Evolutionary conservation across 495 filamentous ascomycete species (phyloP), one percentile per base, ranked within the genome.

Genomic region (Talaromyces liani): DNA sequence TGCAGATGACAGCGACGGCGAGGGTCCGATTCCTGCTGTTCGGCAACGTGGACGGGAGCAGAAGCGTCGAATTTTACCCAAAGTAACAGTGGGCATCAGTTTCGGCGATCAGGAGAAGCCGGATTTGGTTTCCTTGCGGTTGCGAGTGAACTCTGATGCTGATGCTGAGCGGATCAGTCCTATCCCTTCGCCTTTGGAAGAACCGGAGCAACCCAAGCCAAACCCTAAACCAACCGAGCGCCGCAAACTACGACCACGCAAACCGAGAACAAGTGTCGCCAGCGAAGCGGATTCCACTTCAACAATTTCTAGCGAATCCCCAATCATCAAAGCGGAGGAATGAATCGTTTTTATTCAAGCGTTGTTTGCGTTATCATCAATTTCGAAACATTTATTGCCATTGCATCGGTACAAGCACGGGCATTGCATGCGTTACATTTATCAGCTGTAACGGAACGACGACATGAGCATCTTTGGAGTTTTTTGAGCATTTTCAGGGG

Each of bases 61-160:
- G 10, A 79, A 73, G 56, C 71, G 71, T 56, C 73, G 77, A 4
- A 73, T 78, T 0, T 65, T 80, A 1, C 75, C 78, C 0, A 77
- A 79, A 49, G 72, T 80, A 12, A 80, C 78, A 0, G 78, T 80
- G n/a, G 78, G 77, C 0, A 80, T 80, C 33, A 75, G 74, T 39
- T 77, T 79, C 54, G 61, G 77, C 45, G 77, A 79, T 53, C 55
- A 60, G 18, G 73, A 80, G 24, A 73, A 75, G 25, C 76, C 79
- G 31, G 78, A 80, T 63, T 64, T 80, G 6, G 76, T 80, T 49
- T 80, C 78, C 2, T 63, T 80, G 20, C 76, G 78, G 36, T 65
- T 79, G n/a, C 73, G 72, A 20, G 75, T 78, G 4, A 74, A 72
- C 34, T 68, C 73, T 6, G 70, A 75, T 34, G 60, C 63, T 16